phyloP scores from a whole-genome alignment of 2,329 filamentous ascomycete genomes.

The Botryosphaeria dothidea region DNA sequence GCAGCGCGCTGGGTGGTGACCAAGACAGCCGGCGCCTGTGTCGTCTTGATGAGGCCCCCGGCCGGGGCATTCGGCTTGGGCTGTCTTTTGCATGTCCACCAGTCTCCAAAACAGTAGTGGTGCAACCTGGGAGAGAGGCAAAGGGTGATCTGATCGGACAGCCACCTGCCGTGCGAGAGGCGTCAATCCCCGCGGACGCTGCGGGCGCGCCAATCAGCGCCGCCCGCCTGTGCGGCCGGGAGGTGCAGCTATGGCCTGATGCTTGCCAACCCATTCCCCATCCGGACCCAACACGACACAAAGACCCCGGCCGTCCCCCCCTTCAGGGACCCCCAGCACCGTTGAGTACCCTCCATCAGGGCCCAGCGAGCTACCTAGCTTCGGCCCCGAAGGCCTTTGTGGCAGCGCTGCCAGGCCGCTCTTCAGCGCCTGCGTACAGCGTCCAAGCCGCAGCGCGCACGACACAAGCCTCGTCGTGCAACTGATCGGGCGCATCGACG shows the following conservation, averaged over 20 bases:
- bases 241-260: conserved; percentile 1
- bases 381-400: not conserved
- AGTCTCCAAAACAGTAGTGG: not conserved
- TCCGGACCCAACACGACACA: not conserved
- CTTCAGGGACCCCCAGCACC: conserved; percentile 5
- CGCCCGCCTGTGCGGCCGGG: not conserved
- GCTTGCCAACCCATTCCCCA: not conserved
- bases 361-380: not conserved
- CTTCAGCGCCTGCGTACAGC: not conserved
- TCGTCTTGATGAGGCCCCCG: not conserved
- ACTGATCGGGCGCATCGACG: conserved; percentile 9
- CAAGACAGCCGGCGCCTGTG: not conserved
- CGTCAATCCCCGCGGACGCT: not conserved
- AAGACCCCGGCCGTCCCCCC: not conserved
- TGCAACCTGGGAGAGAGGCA: not conserved
- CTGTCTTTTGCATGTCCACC: not conserved
- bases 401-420: not conserved
- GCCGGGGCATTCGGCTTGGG: not conserved
- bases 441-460: not conserved
- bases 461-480: not conserved
- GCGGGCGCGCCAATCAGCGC: not conserved
- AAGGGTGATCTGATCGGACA: conserved; percentile 9
- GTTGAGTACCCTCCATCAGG: not conserved
- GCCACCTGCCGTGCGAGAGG: not conserved
- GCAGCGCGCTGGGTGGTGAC: not conserved